Evolutionary conservation across 176 grass and related monocot genomes (phyloP).

Genomic region (Elaeis guineensis): DNA sequence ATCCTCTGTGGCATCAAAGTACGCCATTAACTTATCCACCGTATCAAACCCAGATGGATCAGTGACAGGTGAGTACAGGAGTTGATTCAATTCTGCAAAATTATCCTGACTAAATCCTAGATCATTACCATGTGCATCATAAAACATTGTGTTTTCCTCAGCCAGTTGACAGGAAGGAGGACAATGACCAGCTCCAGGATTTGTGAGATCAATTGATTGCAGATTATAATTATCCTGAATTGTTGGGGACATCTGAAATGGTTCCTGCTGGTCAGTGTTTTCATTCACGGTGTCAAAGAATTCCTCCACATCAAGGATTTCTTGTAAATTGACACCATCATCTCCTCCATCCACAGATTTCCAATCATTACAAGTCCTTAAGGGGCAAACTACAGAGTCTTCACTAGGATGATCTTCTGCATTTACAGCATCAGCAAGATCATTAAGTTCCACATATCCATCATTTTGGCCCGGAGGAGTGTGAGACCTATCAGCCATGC

Average conservation of each 20-base stretch:
- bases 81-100: neutral
- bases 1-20: slow-evolving; percentile 5
- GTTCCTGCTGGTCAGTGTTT: neutral
- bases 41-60: slow-evolving; percentile 8
- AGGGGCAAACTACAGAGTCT: slow-evolving; percentile 5
- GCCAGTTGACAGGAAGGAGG: neutral
- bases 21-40: slow-evolving; percentile 8
- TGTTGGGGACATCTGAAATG: neutral
- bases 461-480: neutral
- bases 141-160: neutral
- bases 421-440: slow-evolving; percentile 5
- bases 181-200: too few species aligned
- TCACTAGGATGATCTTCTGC: neutral
- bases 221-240: neutral
- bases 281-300: slow-evolving; percentile 2
- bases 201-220: neutral
- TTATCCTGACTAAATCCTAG: neutral
- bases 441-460: slow-evolving; percentile 15
- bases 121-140: slow-evolving; percentile 4
- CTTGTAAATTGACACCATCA: neutral
- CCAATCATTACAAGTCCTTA: slow-evolving; percentile 2
- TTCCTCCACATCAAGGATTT: slow-evolving; percentile 14
- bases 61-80: neutral
- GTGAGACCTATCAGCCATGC: neutral
- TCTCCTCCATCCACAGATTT: neutral